Percentiles rank a stretch among this genome's conserved stretches.
phyloP scores from a whole-genome alignment of 345 rosid genomes.

The Hirschfeldia incana region DNA sequence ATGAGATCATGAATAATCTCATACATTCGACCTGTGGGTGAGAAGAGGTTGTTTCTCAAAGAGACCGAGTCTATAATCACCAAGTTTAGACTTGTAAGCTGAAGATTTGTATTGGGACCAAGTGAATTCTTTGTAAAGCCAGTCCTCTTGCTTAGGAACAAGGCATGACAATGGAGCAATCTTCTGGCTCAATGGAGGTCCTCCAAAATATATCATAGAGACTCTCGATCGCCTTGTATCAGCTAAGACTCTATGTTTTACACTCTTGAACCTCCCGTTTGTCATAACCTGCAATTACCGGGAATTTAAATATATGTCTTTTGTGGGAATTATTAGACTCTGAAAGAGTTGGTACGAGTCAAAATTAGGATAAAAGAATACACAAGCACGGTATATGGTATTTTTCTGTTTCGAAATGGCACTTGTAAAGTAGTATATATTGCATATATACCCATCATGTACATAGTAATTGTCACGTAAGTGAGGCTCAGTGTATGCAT shows the following conservation, averaged over 20 bases:
- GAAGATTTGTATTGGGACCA: conserved; percentile 82
- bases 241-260: conserved; percentile 84
- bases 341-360: not conserved
- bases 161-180: conserved; percentile 59
- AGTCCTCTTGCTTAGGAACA: conserved; percentile 56
- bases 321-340: not conserved
- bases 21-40: conserved; percentile 7
- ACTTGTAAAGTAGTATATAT: conserved; percentile 10
- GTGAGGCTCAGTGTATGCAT: conserved; percentile 17
- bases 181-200: conserved; percentile 63
- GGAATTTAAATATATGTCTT: not conserved
- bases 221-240: conserved; percentile 60
- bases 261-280: conserved; percentile 84
- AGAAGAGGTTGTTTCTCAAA: conserved; percentile 54
- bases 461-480: conserved; percentile 32
- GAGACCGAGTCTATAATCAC: conserved; percentile 68
- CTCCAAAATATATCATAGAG: conserved; percentile 90
- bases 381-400: not conserved
- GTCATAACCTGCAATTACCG: conserved; percentile 71
- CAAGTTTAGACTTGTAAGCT: conserved; percentile 73
- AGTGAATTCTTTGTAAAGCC: conserved; percentile 78
- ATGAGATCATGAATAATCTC: conserved; percentile 11
- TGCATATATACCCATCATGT: conserved; percentile 9
- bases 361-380: not conserved
- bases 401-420: not conserved